A percentile compares a stretch with the other conserved stretches of the same genome.
These are phyloP conservation scores for Coprinopsis strossmayeri DNA, from an alignment of 768 basidiomycete genomes.

Conservation along the genomic window DNA sequence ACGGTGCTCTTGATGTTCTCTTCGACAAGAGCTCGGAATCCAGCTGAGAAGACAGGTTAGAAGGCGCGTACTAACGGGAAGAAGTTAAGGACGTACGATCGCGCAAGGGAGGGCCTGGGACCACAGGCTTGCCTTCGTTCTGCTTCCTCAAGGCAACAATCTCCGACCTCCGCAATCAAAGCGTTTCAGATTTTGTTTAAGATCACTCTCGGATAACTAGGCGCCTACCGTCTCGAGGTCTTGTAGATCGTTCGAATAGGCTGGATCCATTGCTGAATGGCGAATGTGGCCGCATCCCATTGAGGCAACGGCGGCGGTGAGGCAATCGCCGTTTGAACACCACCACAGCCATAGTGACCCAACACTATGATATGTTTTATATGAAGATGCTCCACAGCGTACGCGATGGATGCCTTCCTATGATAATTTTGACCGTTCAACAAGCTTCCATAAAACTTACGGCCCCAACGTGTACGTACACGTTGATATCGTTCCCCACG, in stretches of 20 bases:
- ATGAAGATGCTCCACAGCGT: slow-evolving; percentile 20
- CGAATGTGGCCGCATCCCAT: slow-evolving; percentile 21
- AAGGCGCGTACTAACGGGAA: neutral
- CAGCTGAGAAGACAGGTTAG: slow-evolving; percentile 18
- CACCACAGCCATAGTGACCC: slow-evolving; percentile 27
- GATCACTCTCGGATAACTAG: too few relatives aligned
- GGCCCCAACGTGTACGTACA: slow-evolving; percentile 18
- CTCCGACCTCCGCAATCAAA: slow-evolving; percentile 17
- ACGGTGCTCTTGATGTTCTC: slow-evolving; percentile 33
- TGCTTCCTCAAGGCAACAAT: slow-evolving; percentile 26
- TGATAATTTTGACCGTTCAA: neutral
- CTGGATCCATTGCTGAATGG: slow-evolving; percentile 34
- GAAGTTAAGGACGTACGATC: slow-evolving; percentile 20
- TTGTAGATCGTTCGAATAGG: slow-evolving; percentile 33
- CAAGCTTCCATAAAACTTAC: too few relatives aligned
- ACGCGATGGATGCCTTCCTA: slow-evolving; percentile 23
- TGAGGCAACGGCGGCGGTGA: slow-evolving; percentile 6
- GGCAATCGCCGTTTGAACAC: slow-evolving; percentile 20
- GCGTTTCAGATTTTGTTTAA: too few relatives aligned
- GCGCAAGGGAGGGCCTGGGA: slow-evolving; percentile 21
- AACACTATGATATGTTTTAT: slow-evolving; percentile 25
- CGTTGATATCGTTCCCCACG: slow-evolving; percentile 25
- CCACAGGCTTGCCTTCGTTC: slow-evolving; percentile 12
- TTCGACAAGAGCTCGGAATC: slow-evolving; percentile 36
- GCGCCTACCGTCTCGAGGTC: slow-evolving; percentile 25